A percentile compares a stretch with the other conserved stretches of the same genome.
Conservation (phyloP, 371 early-diverging fungal genomes). For the Chytridium lagenaria region DNA sequence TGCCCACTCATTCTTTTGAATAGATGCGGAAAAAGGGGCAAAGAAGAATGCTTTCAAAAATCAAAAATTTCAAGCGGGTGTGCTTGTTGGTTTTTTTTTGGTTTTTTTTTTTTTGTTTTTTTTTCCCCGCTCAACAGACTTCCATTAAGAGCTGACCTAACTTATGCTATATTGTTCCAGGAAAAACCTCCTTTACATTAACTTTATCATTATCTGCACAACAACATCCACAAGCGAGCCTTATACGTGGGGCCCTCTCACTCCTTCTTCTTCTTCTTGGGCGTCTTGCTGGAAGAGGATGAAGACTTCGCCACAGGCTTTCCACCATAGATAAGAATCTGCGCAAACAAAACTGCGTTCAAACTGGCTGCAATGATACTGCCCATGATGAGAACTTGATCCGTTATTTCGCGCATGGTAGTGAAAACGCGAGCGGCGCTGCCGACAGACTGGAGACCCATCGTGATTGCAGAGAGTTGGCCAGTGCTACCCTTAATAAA, state of each 20-base stretch:
- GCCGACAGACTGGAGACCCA: constrained; percentile 84
- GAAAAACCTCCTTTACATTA: no score
- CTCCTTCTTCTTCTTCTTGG: constrained; percentile 24
- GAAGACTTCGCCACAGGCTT: not conserved
- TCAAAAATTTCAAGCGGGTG: no score
- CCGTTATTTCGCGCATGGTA: constrained; percentile 86
- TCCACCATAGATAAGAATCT: constrained; percentile 68
- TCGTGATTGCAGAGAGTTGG: constrained; percentile 87
- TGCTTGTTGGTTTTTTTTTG: no score
- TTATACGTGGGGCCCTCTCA: no score
- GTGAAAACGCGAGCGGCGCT: constrained; percentile 89
- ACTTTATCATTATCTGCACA: no score
- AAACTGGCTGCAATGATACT: constrained; percentile 72
- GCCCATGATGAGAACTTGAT: constrained; percentile 64
- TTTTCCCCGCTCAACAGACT: no score
- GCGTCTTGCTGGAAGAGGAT: not conserved
- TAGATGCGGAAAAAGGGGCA: no score
- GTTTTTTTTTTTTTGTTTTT: no score
- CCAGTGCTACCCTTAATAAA: constrained; percentile 81
- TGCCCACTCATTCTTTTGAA: constrained; percentile 31
- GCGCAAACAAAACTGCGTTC: constrained; percentile 80
- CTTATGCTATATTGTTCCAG: no score
- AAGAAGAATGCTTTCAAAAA: no score
- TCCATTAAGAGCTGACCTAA: no score
- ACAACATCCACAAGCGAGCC: no score